Conservation (phyloP, 2,329 filamentous ascomycete genomes). For the Calonectria henricotiae region DNA sequence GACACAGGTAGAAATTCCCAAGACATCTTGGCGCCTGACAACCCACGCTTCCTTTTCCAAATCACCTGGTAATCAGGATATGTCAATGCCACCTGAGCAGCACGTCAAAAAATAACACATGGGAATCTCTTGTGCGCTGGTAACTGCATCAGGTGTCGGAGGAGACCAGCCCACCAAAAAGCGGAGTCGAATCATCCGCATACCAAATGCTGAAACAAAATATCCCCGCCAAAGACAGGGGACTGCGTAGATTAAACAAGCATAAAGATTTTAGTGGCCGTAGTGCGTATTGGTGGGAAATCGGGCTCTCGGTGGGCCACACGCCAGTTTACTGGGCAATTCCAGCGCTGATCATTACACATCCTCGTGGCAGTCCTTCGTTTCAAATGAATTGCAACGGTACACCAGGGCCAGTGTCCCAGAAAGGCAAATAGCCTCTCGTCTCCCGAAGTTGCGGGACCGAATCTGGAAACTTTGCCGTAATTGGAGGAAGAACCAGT, state of each 20-base stretch:
- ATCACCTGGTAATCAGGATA: neutral
- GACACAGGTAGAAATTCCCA: neutral
- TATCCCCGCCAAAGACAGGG: slow-evolving; percentile 3
- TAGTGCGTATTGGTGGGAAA: slow-evolving; percentile 33
- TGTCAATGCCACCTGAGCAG: neutral
- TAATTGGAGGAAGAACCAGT: slow-evolving; percentile 34
- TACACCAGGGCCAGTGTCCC: neutral
- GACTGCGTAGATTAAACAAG: slow-evolving; percentile 10
- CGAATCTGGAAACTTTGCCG: slow-evolving; percentile 32
- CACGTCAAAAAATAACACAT: neutral
- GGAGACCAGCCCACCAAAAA: slow-evolving; percentile 10
- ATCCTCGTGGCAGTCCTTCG: neutral
- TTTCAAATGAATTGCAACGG: slow-evolving; percentile 30
- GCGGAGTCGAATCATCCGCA: slow-evolving; percentile 32
- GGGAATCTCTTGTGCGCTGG: neutral
- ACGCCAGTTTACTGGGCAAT: neutral
- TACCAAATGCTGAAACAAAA: slow-evolving; percentile 28
- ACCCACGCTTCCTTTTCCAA: neutral
- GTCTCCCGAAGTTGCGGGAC: slow-evolving; percentile 13
- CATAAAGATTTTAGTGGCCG: neutral
- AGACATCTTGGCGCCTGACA: neutral
- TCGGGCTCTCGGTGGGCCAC: slow-evolving; percentile 13
- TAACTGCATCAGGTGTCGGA: slow-evolving; percentile 12
- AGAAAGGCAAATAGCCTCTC: slow-evolving; percentile 12
- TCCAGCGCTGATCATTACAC: slow-evolving; percentile 10